Base-by-base conservation (phyloP, 2,329 filamentous ascomycete species). In the Thielaviopsis populi region DNA sequence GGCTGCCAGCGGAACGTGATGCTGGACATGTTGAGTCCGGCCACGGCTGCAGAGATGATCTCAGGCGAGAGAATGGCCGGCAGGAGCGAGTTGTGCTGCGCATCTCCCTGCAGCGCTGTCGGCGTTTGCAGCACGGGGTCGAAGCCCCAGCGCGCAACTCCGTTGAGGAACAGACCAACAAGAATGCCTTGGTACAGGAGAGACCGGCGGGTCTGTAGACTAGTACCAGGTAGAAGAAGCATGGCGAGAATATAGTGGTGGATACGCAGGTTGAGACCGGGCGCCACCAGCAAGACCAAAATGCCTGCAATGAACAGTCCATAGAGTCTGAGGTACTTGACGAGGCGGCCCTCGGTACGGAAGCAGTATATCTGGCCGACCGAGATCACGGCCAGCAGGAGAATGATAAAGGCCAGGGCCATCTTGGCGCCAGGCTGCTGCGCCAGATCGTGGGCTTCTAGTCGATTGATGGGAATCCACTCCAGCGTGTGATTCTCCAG, bases 401-500 rank as follows among this genome's bases (percentile, higher is more conserved):
- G 77, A 43, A 96, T 78, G 66, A 99, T 87, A 64, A 89, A 80
- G 54, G 88, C 83, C 59, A 99, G 76, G 0, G 94, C 92, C 1
- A 88, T 81, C 64, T 89, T 86, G 0, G 92, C 94, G 7, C 94
- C 94, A 0, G 94, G 92, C 71, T 99, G 91, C 69, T 91, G 86
- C 59, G 87, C 77, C 53, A 99, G 83, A 71, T 99, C 94, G 72
- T 95, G 90, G 0, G 86, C 84, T 8, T 89, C 97, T n/a, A 99
- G 80, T 1, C 94, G 86, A 73, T 91, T 84, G 68, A 99, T 94
- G 0, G 94, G 94, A 67, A 99, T 96, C 75, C 89, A 87, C 69
- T 90, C 88, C 70, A 99, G 89, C 0, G 94, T 97, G 74, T 96
- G 95, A 74, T 97, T 97, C 70, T 92, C 92, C 68, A 99, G 75